Percentiles rank a stretch among this genome's conserved stretches.
Evolutionary conservation across 441 rosid species (phyloP).

Genomic region (Cnidoscolus chayamansa): DNA sequence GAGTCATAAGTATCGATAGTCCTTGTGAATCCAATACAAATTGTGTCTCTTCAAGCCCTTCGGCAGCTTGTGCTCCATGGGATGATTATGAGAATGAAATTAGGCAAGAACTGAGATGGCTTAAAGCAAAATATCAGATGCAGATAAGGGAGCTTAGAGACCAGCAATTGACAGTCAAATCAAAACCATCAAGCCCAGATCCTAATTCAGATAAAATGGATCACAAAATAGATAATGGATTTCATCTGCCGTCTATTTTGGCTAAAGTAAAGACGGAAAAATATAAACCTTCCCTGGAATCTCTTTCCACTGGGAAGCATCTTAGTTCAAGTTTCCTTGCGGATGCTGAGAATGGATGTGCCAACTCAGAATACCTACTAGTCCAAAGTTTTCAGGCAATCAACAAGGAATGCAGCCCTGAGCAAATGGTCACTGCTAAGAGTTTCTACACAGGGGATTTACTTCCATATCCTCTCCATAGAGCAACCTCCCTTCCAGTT

Average conservation of each 20-base stretch:
- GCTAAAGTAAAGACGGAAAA: constrained; percentile 20
- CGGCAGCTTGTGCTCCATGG: constrained; percentile 25
- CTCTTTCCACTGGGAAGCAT: constrained; percentile 20
- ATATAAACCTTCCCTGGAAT: constrained; percentile 17
- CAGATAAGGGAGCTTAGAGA: constrained; percentile 58
- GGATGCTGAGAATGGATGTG: constrained; percentile 24
- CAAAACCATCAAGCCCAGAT: no score
- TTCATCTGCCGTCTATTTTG: constrained; percentile 11
- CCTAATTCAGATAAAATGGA: neutral
- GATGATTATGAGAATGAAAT: constrained; percentile 62
- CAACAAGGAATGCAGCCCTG: constrained; percentile 26
- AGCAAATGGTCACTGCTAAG: constrained; percentile 32
- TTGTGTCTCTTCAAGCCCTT: constrained; percentile 27
- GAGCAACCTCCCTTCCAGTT: constrained; percentile 82
- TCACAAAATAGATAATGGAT: constrained; percentile 10
- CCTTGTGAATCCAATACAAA: constrained; percentile 25
- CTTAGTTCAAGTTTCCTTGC: constrained; percentile 9
- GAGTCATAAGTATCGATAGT: constrained; percentile 26
- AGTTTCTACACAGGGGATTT: constrained; percentile 36
- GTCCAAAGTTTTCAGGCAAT: constrained; percentile 22
- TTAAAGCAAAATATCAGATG: constrained; percentile 69
- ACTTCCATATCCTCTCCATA: constrained; percentile 52
- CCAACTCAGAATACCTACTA: constrained; percentile 14
- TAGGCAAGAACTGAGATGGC: constrained; percentile 74
- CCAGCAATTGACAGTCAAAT: constrained; percentile 31